Conservation (phyloP, 345 rosid species). For the Schrenkiella parvula region DNA sequence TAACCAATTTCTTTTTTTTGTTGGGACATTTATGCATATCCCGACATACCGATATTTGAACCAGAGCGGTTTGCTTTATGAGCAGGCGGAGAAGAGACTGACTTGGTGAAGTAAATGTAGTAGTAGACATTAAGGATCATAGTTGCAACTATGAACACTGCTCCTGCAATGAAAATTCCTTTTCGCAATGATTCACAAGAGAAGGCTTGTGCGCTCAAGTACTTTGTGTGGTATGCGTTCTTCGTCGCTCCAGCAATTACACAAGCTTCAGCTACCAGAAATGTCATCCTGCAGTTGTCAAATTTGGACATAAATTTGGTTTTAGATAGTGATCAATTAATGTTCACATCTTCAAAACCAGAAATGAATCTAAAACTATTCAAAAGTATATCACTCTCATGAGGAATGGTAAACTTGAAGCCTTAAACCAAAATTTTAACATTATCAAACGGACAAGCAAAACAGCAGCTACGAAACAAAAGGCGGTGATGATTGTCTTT, state of each 20-base stretch:
- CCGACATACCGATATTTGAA: conserved; percentile 74
- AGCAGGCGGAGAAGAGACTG: conserved; percentile 50
- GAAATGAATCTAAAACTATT: background rate
- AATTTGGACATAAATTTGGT: background rate
- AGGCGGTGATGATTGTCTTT: background rate
- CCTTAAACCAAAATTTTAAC: background rate
- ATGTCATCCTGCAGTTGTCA: conserved; percentile 52
- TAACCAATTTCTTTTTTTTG: background rate
- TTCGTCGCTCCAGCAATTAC: conserved; percentile 82
- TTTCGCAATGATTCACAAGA: conserved; percentile 80
- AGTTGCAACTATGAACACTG: conserved; percentile 79
- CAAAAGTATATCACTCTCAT: background rate
- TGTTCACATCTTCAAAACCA: background rate
- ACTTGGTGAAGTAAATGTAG: conserved; percentile 81
- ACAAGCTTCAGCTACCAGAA: conserved; percentile 90
- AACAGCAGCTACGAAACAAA: background rate
- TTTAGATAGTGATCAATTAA: background rate
- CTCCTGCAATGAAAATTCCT: conserved; percentile 90
- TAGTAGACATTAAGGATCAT: conserved; percentile 87
- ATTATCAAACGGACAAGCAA: background rate
- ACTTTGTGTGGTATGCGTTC: conserved; percentile 96
- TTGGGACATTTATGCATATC: conserved; percentile 42
- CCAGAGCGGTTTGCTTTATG: conserved; percentile 54
- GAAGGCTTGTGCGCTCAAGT: conserved; percentile 67
- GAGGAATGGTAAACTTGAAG: background rate